These are phyloP conservation scores for Pseudopyricularia javanii DNA, from an alignment of 2,329 filamentous ascomycete genomes.

Conservation along the genomic window DNA sequence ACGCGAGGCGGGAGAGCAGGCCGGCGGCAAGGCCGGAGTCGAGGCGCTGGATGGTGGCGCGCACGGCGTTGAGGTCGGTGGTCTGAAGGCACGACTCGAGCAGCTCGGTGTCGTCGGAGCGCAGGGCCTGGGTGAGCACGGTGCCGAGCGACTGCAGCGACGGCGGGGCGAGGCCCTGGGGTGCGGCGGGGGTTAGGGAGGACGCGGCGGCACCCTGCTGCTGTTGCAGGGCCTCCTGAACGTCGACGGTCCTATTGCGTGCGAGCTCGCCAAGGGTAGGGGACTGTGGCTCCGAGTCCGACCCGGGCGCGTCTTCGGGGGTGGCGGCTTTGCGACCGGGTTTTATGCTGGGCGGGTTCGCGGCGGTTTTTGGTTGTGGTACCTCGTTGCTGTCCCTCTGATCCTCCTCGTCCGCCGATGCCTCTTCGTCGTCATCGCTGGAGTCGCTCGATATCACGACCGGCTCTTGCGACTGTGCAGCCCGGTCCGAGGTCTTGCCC, in stretches of 20 bases:
- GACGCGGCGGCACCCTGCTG: slow-evolving; percentile 20
- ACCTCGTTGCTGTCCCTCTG: slow-evolving; percentile 4
- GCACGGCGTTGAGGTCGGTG: slow-evolving; percentile 63
- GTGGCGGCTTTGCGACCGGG: slow-evolving; percentile 14
- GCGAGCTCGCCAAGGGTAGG: slow-evolving; percentile 84
- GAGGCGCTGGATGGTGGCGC: slow-evolving; percentile 79
- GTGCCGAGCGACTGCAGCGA: slow-evolving; percentile 75
- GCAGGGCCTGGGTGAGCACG: slow-evolving; percentile 85
- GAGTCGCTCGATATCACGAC: slow-evolving; percentile 47
- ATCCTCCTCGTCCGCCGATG: slow-evolving; percentile 2
- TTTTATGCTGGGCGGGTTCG: not conserved
- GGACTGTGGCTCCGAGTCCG: slow-evolving; percentile 34
- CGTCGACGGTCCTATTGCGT: slow-evolving; percentile 20
- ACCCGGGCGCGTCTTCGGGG: slow-evolving; percentile 9
- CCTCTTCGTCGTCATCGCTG: slow-evolving; percentile 28
- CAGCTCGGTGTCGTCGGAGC: slow-evolving; percentile 79
- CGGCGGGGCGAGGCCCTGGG: slow-evolving; percentile 40
- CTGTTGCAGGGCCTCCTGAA: slow-evolving; percentile 1
- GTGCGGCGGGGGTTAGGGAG: slow-evolving; percentile 13
- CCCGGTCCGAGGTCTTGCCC: slow-evolving; percentile 12
- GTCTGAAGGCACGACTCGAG: slow-evolving; percentile 87
- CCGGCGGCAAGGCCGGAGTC: slow-evolving; percentile 71
- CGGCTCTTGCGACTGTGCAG: slow-evolving; percentile 19
- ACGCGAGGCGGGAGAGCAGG: slow-evolving; percentile 73
- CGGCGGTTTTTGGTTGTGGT: not conserved